Evolutionary conservation across 1,139 yeast species (phyloP), one percentile per base, ranked within the genome.

Genomic region (Oligophagozyma castellii): DNA sequence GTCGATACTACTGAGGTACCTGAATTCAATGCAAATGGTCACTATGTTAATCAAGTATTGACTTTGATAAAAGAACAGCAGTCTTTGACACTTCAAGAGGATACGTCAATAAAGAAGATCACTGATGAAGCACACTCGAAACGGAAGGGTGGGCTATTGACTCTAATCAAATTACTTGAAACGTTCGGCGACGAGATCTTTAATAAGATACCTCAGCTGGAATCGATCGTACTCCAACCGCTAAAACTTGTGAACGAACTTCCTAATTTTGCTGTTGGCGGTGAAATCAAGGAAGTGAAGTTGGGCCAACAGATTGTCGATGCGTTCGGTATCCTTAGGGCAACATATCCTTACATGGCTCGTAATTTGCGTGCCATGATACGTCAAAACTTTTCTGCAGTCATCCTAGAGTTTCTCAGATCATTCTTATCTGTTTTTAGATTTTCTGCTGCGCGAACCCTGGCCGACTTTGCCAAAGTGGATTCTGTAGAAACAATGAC

Each of bases 1-100:
- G 95, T 86, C 23, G 98, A 89, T 51, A 83, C 95, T 0, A 70
- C 92, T 4, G 96, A 86, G 51, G 95, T 89, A 20, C 98, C 98
- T 3, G 96, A 84, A 46, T 89, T 81, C 48, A 65, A 66, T 19
- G 77, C 80, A 28, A 79, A 81, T 47, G 67, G 69, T 27, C 58
- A 58, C 8, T 63, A 65, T 34, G 65, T 58, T 19, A 73, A 70
- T 31, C 61, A 61, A 12, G 76, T 89, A 22, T 58, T 86, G 32
- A 81, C 95, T 1, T 63, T 86, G 43, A 65, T 73, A 32, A 80
- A 81, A 43, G 95, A 84, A 45, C 93, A 81, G 40, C 72, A 75
- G 4, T 67, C 66, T 33, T 64, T 74, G 1, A 84, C 78, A 38
- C 72, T 78, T 4, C 67, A 70, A 6, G 89, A 77, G 41, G 65